phyloP scores from a whole-genome alignment of 495 filamentous ascomycete species.

The Talaromyces thailandensis region DNA sequence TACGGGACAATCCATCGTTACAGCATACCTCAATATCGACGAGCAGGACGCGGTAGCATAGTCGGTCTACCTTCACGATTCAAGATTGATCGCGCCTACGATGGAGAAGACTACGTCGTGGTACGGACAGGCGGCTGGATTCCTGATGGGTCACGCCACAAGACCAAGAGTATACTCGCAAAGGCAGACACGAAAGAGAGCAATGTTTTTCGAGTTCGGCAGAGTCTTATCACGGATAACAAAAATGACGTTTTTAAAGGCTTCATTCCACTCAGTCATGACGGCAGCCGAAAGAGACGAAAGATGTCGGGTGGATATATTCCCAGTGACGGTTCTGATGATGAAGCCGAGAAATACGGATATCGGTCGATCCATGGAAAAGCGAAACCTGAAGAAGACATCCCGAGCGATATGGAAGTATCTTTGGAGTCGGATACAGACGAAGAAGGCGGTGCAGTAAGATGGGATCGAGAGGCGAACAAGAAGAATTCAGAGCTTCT shows the following conservation, averaged over 20 bases:
- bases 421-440: slow-evolving; percentile 39
- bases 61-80: slow-evolving; percentile 40
- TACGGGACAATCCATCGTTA: slow-evolving; percentile 58
- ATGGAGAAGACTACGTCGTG: slow-evolving; percentile 36
- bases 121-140: slow-evolving; percentile 23
- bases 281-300: slow-evolving; percentile 17
- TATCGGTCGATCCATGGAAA: slow-evolving; percentile 68
- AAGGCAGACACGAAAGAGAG: slow-evolving; percentile 8
- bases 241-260: slow-evolving; percentile 23
- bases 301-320: slow-evolving; percentile 1
- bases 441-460: slow-evolving; percentile 21
- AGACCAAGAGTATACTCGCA: slow-evolving; percentile 17
- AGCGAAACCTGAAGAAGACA: slow-evolving; percentile 41
- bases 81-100: slow-evolving; percentile 44
- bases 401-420: slow-evolving; percentile 43
- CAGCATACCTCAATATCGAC: slow-evolving; percentile 48
- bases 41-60: slow-evolving; percentile 48
- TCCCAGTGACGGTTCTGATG: slow-evolving; percentile 15
- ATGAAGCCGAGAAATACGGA: slow-evolving; percentile 41
- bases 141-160: slow-evolving; percentile 13
- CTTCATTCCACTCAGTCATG: slow-evolving; percentile 32
- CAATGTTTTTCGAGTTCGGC: slow-evolving; percentile 18
- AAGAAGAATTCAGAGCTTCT: slow-evolving; percentile 48
- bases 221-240: slow-evolving; percentile 11
- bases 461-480: slow-evolving; percentile 31